These are phyloP conservation scores for Podospora comata DNA, from an alignment of 495 filamentous ascomycete genomes.

Conservation along the genomic window DNA sequence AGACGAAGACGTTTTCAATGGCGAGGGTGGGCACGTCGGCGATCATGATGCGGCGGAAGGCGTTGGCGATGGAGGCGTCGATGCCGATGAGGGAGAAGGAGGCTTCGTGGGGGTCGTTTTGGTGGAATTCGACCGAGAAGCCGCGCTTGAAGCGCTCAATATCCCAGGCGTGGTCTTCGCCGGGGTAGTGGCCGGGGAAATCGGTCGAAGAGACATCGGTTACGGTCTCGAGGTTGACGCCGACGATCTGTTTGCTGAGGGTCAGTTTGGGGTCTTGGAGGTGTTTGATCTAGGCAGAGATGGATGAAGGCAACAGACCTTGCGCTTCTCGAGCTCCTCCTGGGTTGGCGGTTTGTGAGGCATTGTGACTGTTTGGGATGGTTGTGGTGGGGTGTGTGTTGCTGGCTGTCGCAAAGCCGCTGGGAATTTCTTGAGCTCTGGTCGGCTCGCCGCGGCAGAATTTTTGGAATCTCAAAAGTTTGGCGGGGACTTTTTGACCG, in stretches of 20 bases:
- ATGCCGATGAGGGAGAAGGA: constrained; percentile 88
- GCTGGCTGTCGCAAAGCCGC: constrained; percentile 6
- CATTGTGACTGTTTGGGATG: constrained; percentile 32
- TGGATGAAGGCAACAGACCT: constrained; percentile 29
- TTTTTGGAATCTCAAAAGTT: constrained; percentile 27
- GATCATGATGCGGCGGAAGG: constrained; percentile 95
- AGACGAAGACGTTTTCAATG: constrained; percentile 85
- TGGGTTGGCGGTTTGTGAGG: constrained; percentile 41
- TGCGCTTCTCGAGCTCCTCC: constrained; percentile 41
- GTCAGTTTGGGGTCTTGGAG: constrained; percentile 9
- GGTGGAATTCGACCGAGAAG: constrained; percentile 77
- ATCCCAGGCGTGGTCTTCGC: constrained; percentile 86
- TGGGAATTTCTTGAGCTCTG: constrained; percentile 24
- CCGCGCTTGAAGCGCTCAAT: constrained; percentile 65
- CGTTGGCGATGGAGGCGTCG: constrained; percentile 92
- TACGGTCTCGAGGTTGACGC: constrained; percentile 82
- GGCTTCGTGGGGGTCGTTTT: constrained; percentile 67
- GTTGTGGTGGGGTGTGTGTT: constrained; percentile 21
- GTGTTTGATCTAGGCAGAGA: neutral
- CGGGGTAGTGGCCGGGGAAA: constrained; percentile 85
- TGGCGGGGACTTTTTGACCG: constrained; percentile 29
- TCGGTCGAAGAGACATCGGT: constrained; percentile 84
- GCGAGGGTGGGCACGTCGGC: constrained; percentile 92
- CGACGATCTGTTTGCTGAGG: constrained; percentile 60
- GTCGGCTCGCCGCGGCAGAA: constrained; percentile 28